phyloP scores from a whole-genome alignment of 2,329 filamentous ascomycete genomes.

The Aphanoascus verrucosus region DNA sequence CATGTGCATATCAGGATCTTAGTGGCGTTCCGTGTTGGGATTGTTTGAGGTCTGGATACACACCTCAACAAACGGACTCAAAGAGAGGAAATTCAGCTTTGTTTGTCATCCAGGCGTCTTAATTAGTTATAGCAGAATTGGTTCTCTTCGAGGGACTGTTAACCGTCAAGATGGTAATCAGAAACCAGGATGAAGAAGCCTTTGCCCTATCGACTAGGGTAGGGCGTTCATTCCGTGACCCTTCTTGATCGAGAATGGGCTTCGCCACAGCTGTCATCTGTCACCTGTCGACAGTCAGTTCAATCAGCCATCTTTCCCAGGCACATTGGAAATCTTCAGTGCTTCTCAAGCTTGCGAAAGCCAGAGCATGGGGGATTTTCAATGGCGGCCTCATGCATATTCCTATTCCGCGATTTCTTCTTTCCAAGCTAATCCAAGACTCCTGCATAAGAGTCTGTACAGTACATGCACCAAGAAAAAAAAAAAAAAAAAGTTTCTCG shows the following conservation, averaged over 20 bases:
- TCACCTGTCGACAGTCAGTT: neutral
- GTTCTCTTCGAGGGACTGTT: neutral
- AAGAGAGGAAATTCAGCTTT: neutral
- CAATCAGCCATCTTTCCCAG: neutral
- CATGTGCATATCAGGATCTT: slow-evolving; percentile 1
- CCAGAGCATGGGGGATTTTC: too few species aligned
- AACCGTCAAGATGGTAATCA: too few species aligned
- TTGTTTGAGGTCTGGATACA: neutral
- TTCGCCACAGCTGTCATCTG: neutral
- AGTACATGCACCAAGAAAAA: too few species aligned
- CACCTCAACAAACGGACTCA: neutral
- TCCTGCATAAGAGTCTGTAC: too few species aligned
- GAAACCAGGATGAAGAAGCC: too few species aligned
- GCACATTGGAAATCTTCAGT: neutral
- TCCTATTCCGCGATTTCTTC: neutral
- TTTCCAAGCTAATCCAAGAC: too few species aligned
- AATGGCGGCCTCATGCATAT: neutral
- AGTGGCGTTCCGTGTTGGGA: slow-evolving; percentile 8
- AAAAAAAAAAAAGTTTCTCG: too few species aligned
- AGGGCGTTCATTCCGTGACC: too few species aligned
- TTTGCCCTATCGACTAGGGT: too few species aligned
- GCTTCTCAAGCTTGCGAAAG: neutral
- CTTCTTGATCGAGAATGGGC: neutral
- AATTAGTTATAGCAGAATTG: neutral
- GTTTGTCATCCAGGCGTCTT: neutral